These are phyloP conservation scores for Stevia rebaudiana DNA, from an alignment of 140 eudicot species.

Conservation along the genomic window DNA sequence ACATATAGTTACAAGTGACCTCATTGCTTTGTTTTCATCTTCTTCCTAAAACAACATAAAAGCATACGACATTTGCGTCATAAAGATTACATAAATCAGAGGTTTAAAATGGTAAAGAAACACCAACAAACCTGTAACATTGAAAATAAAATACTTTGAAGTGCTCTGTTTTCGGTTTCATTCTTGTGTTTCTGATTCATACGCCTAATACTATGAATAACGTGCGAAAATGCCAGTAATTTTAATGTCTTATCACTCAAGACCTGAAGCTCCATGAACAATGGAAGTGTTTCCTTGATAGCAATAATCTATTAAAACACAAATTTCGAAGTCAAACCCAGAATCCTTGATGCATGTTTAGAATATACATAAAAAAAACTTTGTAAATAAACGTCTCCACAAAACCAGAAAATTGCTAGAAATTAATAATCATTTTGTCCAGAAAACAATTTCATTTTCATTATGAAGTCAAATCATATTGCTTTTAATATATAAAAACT, in stretches of 20 bases:
- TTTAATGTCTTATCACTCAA: constrained; percentile 60
- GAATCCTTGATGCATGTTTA: not conserved
- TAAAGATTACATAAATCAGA: not conserved
- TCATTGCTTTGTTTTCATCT: constrained; percentile 88
- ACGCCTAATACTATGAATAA: constrained; percentile 67
- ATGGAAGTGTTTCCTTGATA: constrained; percentile 65
- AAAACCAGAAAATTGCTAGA: not conserved
- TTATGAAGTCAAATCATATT: not conserved
- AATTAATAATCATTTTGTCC: not conserved
- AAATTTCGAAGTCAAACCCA: not conserved
- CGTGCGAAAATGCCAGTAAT: constrained; percentile 68
- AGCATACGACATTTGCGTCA: not conserved
- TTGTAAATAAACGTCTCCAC: not conserved
- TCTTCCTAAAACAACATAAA: constrained; percentile 49
- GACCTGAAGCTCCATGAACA: constrained; percentile 96
- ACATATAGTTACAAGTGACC: constrained; percentile 72
- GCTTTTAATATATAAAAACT: not conserved
- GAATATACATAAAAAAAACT: not conserved
- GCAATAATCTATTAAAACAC: constrained; percentile 48
- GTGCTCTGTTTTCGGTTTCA: constrained; percentile 76
- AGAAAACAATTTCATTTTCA: not conserved
- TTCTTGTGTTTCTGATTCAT: constrained; percentile 99
- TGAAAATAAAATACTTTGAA: constrained; percentile 69
- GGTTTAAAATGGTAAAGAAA: not conserved
- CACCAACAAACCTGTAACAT: constrained; percentile 66